Evolutionary conservation across 2,329 filamentous ascomycete genomes (phyloP).

Genomic region (Lachnellula willkommii): DNA sequence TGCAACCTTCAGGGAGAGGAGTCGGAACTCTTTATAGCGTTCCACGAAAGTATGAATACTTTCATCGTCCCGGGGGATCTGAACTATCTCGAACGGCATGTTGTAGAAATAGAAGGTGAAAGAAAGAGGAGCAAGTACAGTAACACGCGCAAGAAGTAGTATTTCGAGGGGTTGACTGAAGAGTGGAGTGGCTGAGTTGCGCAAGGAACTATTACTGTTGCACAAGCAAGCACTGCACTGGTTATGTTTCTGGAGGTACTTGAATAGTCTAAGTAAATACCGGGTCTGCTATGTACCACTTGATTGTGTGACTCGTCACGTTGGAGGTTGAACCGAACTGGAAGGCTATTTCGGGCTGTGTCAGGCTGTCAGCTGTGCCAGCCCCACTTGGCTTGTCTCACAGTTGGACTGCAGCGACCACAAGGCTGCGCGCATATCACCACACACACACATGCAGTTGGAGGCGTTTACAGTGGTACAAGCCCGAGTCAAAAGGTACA

Average conservation of each 20-base stretch:
- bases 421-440: background rate
- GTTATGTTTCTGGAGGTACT: background rate
- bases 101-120: background rate
- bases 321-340: no score
- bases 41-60: slow-evolving; percentile 17
- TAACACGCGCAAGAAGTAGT: background rate
- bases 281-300: slow-evolving; percentile 7
- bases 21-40: slow-evolving; percentile 25
- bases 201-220: background rate
- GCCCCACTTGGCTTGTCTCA: background rate
- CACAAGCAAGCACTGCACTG: background rate
- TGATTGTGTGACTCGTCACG: slow-evolving; percentile 12
- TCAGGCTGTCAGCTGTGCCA: background rate
- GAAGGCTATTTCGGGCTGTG: background rate
- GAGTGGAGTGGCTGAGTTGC: background rate
- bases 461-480: background rate
- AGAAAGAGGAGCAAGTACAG: no score
- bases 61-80: slow-evolving; percentile 22
- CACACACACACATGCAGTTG: background rate
- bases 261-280: background rate
- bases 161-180: background rate
- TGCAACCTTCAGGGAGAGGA: slow-evolving; percentile 20
- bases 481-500: background rate
- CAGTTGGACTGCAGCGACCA: background rate
- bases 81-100: slow-evolving; percentile 26